A percentile compares a stretch with the other conserved stretches of the same genome.
These are phyloP conservation scores for Solanum chacoense DNA, from an alignment of 305 asterid genomes.

Conservation along the genomic window DNA sequence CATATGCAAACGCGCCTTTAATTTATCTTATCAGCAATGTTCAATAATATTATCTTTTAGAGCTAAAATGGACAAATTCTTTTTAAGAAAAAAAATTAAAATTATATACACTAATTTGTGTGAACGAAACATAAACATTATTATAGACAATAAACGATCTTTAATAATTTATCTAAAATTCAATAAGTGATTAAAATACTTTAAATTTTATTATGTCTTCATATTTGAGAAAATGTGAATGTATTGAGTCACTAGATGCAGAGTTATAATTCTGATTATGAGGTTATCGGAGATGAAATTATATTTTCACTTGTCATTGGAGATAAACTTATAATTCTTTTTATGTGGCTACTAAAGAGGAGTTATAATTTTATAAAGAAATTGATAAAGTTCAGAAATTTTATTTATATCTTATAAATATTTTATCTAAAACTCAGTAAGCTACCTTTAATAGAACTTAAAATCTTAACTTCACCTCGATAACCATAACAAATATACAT, in stretches of 20 bases:
- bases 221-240: not conserved
- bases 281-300: too few species aligned
- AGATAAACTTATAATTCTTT: too few species aligned
- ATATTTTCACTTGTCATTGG: too few species aligned
- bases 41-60: not conserved
- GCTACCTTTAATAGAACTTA: too few species aligned
- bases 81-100: not conserved
- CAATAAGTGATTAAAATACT: too few species aligned
- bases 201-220: not conserved
- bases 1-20: not conserved
- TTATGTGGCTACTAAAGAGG: not conserved
- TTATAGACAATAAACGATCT: not conserved
- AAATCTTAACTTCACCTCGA: too few species aligned
- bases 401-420: too few species aligned
- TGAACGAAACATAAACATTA: too few species aligned
- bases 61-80: not conserved
- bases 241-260: not conserved
- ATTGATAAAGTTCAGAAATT: accelerated
- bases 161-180: too few species aligned
- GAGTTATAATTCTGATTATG: not conserved
- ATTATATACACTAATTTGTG: not conserved
- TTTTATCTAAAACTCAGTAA: too few species aligned
- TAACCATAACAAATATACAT: not conserved
- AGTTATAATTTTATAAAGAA: too few species aligned
- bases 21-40: not conserved